Percentiles rank a stretch among this genome's conserved stretches.
phyloP scores from a whole-genome alignment of 2,329 filamentous ascomycete species.

The Sarocladium brachiariae region DNA sequence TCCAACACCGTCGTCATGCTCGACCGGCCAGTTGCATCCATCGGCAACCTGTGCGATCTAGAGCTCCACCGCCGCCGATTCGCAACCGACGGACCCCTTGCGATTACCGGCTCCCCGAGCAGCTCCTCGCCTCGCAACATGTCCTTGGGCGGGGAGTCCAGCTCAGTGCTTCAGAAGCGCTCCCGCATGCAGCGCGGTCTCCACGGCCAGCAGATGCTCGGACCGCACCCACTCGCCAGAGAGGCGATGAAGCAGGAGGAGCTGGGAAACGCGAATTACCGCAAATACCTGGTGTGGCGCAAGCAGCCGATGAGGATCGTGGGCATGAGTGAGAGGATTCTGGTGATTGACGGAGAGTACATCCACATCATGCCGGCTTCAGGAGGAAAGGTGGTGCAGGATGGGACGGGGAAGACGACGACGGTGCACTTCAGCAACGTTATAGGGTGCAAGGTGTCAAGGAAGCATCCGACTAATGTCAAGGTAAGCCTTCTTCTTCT shows the following conservation, averaged over 20 bases:
- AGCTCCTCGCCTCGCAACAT: conserved; percentile 63
- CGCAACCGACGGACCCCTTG: conserved; percentile 64
- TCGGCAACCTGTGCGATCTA: conserved; percentile 67
- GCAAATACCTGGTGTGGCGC: conserved; percentile 73
- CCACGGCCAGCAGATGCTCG: conserved; percentile 38
- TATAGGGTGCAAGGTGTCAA: conserved; percentile 72
- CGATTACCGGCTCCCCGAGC: conserved; percentile 61
- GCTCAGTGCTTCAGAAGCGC: conserved; percentile 10
- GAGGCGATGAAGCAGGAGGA: conserved; percentile 55
- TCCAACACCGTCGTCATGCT: conserved; percentile 69
- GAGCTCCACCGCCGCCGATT: conserved; percentile 72
- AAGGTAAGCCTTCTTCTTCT: conserved; percentile 44
- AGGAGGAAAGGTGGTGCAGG: conserved; percentile 57
- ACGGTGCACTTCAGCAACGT: conserved; percentile 79
- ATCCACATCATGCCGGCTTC: conserved; percentile 74
- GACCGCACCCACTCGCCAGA: conserved; percentile 60
- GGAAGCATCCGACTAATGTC: conserved; percentile 75
- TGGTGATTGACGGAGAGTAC: conserved; percentile 80
- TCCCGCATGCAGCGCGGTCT: conserved; percentile 5
- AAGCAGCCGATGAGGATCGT: conserved; percentile 79
- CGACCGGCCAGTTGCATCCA: conserved; percentile 71
- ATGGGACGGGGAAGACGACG: conserved; percentile 62
- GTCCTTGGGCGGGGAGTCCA: conserved; percentile 37
- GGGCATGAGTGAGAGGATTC: conserved; percentile 64
- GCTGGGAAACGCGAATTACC: conserved; percentile 53